These are phyloP conservation scores for Nannizziopsis barbatae DNA, from an alignment of 2,329 filamentous ascomycete genomes.

Conservation along the genomic window DNA sequence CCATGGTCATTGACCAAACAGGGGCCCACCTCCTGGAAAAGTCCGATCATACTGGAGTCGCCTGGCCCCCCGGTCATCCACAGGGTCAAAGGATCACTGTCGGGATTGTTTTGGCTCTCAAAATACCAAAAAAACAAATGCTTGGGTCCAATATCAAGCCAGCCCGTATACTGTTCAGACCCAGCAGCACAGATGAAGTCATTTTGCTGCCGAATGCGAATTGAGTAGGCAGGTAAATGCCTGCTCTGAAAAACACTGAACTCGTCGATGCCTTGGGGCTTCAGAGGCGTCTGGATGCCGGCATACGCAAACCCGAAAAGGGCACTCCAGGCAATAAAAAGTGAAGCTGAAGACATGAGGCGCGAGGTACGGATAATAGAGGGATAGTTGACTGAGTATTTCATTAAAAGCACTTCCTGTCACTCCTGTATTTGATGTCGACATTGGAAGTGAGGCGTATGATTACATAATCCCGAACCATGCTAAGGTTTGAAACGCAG, in stretches of 20 bases:
- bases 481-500: too few relatives aligned
- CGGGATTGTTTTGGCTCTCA: conserved; percentile 29
- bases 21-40: conserved; percentile 30
- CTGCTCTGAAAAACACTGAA: conserved; percentile 2
- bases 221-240: conserved; percentile 13
- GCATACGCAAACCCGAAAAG: too few relatives aligned
- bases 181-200: conserved; percentile 15
- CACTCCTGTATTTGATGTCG: too few relatives aligned
- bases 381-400: too few relatives aligned
- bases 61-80: conserved; percentile 36
- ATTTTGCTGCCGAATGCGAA: conserved; percentile 17
- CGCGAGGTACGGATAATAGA: too few relatives aligned
- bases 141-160: conserved; percentile 22
- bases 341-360: too few relatives aligned
- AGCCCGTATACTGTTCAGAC: conserved; percentile 16
- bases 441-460: too few relatives aligned
- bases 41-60: conserved; percentile 27
- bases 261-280: too few relatives aligned
- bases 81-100: conserved; percentile 29
- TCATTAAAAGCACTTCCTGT: too few relatives aligned
- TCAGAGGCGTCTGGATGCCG: too few relatives aligned
- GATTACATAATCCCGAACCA: too few relatives aligned
- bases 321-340: too few relatives aligned
- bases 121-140: conserved; percentile 41
- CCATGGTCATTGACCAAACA: conserved; percentile 31